Evolutionary conservation across 148 eudicot species (phyloP).

Genomic region (Vaccinium myrtillus): DNA sequence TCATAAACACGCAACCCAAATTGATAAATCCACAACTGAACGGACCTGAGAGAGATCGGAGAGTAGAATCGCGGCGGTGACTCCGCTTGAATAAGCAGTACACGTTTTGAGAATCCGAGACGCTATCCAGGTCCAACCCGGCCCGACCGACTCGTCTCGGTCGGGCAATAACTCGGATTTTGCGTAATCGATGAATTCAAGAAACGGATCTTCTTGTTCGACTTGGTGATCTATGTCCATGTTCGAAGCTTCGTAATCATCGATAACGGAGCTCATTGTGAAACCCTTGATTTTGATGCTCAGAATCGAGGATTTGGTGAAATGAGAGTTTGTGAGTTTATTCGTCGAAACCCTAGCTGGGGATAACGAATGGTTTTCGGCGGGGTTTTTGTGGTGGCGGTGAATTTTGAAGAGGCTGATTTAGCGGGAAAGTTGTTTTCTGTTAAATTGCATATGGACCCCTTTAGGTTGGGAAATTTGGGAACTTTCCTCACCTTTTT

Average conservation of each 20-base stretch:
- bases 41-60: conserved; percentile 80
- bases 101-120: conserved; percentile 78
- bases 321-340: neutral
- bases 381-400: neutral
- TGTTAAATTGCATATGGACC: neutral
- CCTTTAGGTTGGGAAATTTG: neutral
- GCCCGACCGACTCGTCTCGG: conserved; percentile 35
- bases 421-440: neutral
- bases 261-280: conserved; percentile 11
- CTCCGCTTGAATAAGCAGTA: conserved; percentile 79
- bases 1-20: neutral
- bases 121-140: conserved; percentile 85
- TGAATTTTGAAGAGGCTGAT: neutral
- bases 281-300: neutral
- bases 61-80: conserved; percentile 85
- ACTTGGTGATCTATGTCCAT: conserved; percentile 38
- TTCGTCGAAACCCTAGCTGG: conserved; percentile 2
- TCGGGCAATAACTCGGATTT: conserved; percentile 49
- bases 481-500: neutral
- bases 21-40: neutral
- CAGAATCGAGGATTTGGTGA: neutral
- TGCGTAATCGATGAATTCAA: conserved; percentile 68
- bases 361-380: neutral
- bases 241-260: conserved; percentile 27
- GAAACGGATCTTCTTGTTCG: conserved; percentile 52